A percentile compares a stretch with the other conserved stretches of the same genome.
phyloP scores from a whole-genome alignment of 495 filamentous ascomycete species.

The Neurospora sp. region DNA sequence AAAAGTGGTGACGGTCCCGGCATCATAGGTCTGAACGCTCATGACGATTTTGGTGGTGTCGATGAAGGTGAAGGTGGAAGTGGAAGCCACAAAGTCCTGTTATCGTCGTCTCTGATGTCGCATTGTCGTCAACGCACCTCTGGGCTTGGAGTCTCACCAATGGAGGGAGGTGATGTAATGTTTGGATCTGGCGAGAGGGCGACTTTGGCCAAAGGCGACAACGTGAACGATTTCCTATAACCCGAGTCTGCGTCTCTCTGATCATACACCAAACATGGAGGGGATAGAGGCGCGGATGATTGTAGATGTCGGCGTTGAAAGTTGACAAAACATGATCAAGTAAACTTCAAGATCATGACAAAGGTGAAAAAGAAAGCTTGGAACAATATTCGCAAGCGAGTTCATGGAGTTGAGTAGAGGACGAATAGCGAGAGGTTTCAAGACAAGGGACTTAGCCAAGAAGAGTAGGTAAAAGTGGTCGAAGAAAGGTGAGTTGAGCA shows the following conservation, averaged over 20 bases:
- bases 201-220: not conserved
- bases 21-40: slow-evolving; percentile 16
- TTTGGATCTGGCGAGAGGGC: not conserved
- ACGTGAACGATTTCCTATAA: not conserved
- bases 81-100: not conserved
- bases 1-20: slow-evolving; percentile 19
- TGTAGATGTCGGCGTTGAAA: not conserved
- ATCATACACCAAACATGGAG: not conserved
- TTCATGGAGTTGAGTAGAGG: not conserved
- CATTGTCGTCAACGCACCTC: not conserved
- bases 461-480: not conserved
- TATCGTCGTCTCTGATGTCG: slow-evolving; percentile 1
- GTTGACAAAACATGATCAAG: not conserved
- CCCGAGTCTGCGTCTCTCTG: not conserved
- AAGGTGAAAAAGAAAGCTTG: not conserved
- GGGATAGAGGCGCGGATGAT: not conserved
- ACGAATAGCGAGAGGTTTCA: not conserved
- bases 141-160: not conserved
- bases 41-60: slow-evolving; percentile 6
- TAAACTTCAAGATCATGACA: not conserved
- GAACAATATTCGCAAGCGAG: not conserved
- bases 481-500: not conserved
- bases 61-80: not conserved
- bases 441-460: not conserved
- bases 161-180: not conserved